These are phyloP conservation scores for Tetragonia tetragonoides DNA, from an alignment of 148 eudicot genomes.

Conservation along the genomic window DNA sequence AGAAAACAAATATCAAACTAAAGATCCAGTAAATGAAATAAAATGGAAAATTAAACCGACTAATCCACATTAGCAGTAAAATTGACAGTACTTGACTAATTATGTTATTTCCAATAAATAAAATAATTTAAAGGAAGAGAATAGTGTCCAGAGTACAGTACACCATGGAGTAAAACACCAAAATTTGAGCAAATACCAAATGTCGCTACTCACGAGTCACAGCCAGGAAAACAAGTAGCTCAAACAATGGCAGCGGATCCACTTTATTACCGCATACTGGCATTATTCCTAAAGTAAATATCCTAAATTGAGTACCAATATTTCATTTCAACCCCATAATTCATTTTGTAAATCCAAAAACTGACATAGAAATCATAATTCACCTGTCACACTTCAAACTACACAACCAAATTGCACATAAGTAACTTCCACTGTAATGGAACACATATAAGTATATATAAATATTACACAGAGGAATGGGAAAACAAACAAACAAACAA, in stretches of 20 bases:
- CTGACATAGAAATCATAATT: not conserved
- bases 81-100: too few relatives aligned
- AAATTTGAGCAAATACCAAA: not conserved
- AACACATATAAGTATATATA: not conserved
- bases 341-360: too few relatives aligned
- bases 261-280: too few relatives aligned
- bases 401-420: not conserved
- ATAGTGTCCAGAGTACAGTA: not conserved
- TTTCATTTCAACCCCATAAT: too few relatives aligned
- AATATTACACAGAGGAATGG: too few relatives aligned
- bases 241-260: too few relatives aligned
- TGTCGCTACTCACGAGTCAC: not conserved
- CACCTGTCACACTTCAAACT: not conserved
- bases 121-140: not conserved
- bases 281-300: too few relatives aligned
- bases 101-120: not conserved
- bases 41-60: not conserved
- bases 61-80: not conserved
- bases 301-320: too few relatives aligned
- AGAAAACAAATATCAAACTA: conserved; percentile 11
- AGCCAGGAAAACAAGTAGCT: not conserved
- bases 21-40: not conserved
- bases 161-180: not conserved
- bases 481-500: not conserved
- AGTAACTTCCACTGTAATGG: not conserved